A percentile compares a stretch with the other conserved stretches of the same genome.
phyloP scores from a whole-genome alignment of 2,329 filamentous ascomycete species.

The Alternaria burnsii region DNA sequence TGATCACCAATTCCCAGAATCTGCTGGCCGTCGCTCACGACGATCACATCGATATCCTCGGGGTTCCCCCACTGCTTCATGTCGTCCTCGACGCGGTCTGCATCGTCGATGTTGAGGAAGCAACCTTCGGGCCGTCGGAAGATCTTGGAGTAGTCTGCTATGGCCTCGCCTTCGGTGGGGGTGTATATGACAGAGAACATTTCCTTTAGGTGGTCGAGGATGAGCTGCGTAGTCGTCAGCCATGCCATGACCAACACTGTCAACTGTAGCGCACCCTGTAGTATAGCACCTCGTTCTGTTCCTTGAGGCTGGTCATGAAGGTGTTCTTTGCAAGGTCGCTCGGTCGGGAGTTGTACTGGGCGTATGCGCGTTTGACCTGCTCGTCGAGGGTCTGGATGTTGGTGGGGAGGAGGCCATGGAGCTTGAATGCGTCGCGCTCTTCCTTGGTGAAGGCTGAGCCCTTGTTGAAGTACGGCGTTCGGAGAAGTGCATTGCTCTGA shows the following conservation, averaged over 20 bases:
- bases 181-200: constrained; percentile 95
- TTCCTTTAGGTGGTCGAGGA: constrained; percentile 80
- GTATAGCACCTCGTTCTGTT: constrained; percentile 86
- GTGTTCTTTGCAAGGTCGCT: constrained; percentile 84
- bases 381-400: constrained; percentile 78
- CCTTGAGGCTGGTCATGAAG: constrained; percentile 83
- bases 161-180: constrained; percentile 88
- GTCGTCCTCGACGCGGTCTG: constrained; percentile 70
- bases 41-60: constrained; percentile 87
- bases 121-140: constrained; percentile 83
- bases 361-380: constrained; percentile 78
- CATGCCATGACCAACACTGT: neutral
- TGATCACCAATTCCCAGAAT: constrained; percentile 92
- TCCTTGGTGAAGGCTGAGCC: constrained; percentile 77
- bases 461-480: constrained; percentile 79
- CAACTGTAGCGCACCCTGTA: constrained; percentile 65
- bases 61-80: constrained; percentile 72
- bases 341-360: constrained; percentile 73
- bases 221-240: constrained; percentile 59
- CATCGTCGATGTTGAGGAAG: constrained; percentile 77
- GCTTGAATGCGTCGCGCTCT: constrained; percentile 74
- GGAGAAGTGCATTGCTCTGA: constrained; percentile 63
- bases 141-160: constrained; percentile 80
- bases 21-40: constrained; percentile 77
- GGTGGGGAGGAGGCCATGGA: constrained; percentile 76